Evolutionary conservation across 2,329 filamentous ascomycete species (phyloP).

Genomic region (Fonsecaea multimorphosa): DNA sequence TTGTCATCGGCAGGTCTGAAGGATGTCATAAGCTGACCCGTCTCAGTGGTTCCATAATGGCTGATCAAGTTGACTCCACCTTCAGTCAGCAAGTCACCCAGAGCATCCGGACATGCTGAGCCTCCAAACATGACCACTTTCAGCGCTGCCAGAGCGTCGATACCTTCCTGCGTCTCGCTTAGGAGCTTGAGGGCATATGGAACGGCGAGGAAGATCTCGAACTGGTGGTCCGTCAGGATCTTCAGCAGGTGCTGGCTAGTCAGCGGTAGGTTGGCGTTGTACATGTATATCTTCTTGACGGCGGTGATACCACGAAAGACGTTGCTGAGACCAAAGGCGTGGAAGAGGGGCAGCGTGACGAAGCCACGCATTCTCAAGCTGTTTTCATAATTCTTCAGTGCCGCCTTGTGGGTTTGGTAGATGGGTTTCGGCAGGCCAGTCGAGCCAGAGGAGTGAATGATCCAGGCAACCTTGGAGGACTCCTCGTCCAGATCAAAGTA

Average conservation of each 20-base stretch:
- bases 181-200: conserved; percentile 62
- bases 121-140: conserved; percentile 65
- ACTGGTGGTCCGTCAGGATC: conserved; percentile 51
- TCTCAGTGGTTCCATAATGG: conserved; percentile 65
- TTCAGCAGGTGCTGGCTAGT: conserved; percentile 57
- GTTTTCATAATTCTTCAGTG: conserved; percentile 32
- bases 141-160: conserved; percentile 53
- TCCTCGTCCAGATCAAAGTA: conserved; percentile 40
- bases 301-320: conserved; percentile 61
- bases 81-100: conserved; percentile 61
- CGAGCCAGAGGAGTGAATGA: conserved; percentile 58
- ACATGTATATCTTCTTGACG: conserved; percentile 59
- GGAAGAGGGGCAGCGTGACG: conserved; percentile 62
- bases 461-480: conserved; percentile 46
- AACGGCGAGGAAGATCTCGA: conserved; percentile 65
- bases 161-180: conserved; percentile 63
- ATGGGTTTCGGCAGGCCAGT: conserved; percentile 57
- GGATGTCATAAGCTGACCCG: conserved; percentile 67
- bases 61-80: conserved; percentile 62
- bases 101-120: conserved; percentile 63
- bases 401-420: conserved; percentile 47
- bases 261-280: conserved; percentile 62
- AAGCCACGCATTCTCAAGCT: conserved; percentile 32
- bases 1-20: conserved; percentile 60
- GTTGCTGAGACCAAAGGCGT: conserved; percentile 64